Evolutionary conservation across 495 filamentous ascomycete genomes (phyloP).

Genomic region (Daldinia vernicosa): DNA sequence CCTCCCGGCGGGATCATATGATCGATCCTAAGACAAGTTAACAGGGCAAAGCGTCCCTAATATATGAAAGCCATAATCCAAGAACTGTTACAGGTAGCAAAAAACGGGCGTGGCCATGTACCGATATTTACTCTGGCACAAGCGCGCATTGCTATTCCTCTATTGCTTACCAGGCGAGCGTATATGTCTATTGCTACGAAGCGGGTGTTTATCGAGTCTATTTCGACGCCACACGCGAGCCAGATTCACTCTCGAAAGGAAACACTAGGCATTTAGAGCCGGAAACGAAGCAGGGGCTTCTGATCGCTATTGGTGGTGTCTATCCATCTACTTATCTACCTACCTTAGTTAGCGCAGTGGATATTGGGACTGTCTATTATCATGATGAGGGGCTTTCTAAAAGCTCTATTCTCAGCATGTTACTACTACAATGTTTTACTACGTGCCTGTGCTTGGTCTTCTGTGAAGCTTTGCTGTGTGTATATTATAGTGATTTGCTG

Average conservation of each 20-base stretch:
- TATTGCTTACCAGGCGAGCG: slow-evolving; percentile 9
- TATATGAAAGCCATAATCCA: slow-evolving; percentile 16
- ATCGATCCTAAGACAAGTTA: slow-evolving; percentile 39
- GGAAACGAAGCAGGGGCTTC: background rate
- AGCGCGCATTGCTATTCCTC: slow-evolving; percentile 32
- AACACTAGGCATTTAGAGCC: background rate
- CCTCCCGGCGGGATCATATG: slow-evolving; percentile 66
- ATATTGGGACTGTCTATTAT: slow-evolving; percentile 19
- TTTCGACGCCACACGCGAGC: background rate
- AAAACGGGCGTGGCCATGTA: slow-evolving; percentile 10
- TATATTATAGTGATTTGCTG: slow-evolving; percentile 10
- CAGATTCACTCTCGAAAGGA: background rate
- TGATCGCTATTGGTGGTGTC: background rate
- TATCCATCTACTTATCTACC: background rate
- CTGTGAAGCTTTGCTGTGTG: background rate
- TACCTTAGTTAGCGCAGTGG: slow-evolving; percentile 7
- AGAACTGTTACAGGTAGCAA: slow-evolving; percentile 1
- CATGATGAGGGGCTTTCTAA: slow-evolving; percentile 16
- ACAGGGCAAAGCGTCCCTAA: background rate
- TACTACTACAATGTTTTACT: slow-evolving; percentile 8
- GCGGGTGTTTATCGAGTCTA: slow-evolving; percentile 4
- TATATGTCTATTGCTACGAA: slow-evolving; percentile 1
- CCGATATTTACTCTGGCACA: slow-evolving; percentile 32
- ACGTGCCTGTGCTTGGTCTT: slow-evolving; percentile 7
- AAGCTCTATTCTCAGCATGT: slow-evolving; percentile 34